phyloP scores from a whole-genome alignment of 2,329 filamentous ascomycete species.

The Pseudocercospora fuligena region DNA sequence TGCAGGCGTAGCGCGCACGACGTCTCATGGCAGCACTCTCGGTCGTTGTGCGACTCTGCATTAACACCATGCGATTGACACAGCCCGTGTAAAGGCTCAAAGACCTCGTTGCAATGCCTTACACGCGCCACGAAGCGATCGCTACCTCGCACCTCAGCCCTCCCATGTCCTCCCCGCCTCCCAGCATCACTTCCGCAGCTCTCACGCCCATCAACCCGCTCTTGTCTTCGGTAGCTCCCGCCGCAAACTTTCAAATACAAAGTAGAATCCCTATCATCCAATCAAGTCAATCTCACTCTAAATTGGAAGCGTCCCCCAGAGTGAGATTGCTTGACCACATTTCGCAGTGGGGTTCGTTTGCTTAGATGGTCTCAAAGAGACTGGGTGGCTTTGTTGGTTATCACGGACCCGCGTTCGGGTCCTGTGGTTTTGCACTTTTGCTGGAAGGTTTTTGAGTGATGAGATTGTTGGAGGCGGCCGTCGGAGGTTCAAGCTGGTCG shows the following conservation, averaged over 20 bases:
- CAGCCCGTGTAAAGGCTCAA: no score
- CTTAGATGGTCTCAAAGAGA: neutral
- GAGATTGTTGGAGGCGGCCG: no score
- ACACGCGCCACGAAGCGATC: no score
- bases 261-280: neutral
- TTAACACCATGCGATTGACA: no score
- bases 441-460: neutral
- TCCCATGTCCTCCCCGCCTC: neutral
- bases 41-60: no score
- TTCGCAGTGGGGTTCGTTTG: neutral
- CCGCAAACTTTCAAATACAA: neutral
- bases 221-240: neutral
- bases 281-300: neutral
- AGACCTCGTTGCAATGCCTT: no score
- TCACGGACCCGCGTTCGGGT: neutral
- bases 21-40: no score
- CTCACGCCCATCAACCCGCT: neutral
- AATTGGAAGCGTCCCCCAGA: neutral
- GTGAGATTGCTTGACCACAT: neutral
- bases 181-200: neutral
- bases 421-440: neutral
- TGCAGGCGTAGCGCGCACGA: no score
- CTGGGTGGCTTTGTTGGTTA: neutral
- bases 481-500: neutral
- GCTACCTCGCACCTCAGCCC: no score